phyloP scores from a whole-genome alignment of 495 filamentous ascomycete genomes.

The Peziza echinospora region DNA sequence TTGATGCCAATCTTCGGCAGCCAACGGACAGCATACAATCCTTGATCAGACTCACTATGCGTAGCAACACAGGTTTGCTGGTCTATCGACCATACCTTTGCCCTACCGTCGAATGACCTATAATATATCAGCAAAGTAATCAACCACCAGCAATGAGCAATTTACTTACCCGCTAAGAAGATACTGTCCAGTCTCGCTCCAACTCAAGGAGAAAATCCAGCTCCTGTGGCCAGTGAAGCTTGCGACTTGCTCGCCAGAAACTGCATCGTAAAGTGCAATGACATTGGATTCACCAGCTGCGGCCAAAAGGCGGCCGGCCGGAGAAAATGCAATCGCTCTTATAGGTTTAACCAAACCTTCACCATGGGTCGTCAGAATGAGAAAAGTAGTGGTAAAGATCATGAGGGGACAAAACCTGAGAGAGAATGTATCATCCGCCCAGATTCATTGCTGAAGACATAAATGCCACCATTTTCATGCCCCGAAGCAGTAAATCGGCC shows the following conservation, averaged over 20 bases:
- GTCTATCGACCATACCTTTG: conserved; percentile 84
- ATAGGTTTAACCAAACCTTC: conserved; percentile 68
- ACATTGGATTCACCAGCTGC: conserved; percentile 79
- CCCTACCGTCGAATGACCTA: conserved; percentile 70
- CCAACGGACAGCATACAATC: conserved; percentile 76
- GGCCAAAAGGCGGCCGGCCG: conserved; percentile 60
- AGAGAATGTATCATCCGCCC: conserved; percentile 70
- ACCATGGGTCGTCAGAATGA: neutral
- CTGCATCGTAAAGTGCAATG: conserved; percentile 77
- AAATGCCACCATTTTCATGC: conserved; percentile 81
- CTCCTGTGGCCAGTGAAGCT: conserved; percentile 58
- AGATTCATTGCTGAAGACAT: conserved; percentile 82
- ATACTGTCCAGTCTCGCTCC: conserved; percentile 87
- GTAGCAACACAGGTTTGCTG: conserved; percentile 70
- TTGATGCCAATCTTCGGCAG: conserved; percentile 53
- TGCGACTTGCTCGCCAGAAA: conserved; percentile 76
- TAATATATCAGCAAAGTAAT: conserved; percentile 1
- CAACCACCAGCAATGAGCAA: neutral
- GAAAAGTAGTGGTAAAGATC: neutral
- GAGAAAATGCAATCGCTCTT: conserved; percentile 67
- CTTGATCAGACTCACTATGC: conserved; percentile 70
- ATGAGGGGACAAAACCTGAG: conserved; percentile 31
- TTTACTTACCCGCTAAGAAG: conserved; percentile 52
- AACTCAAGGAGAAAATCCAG: conserved; percentile 78
- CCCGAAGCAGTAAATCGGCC: conserved; percentile 74